Evolutionary conservation across 306 rosid genomes (phyloP).

Genomic region (Lupinus albus): DNA sequence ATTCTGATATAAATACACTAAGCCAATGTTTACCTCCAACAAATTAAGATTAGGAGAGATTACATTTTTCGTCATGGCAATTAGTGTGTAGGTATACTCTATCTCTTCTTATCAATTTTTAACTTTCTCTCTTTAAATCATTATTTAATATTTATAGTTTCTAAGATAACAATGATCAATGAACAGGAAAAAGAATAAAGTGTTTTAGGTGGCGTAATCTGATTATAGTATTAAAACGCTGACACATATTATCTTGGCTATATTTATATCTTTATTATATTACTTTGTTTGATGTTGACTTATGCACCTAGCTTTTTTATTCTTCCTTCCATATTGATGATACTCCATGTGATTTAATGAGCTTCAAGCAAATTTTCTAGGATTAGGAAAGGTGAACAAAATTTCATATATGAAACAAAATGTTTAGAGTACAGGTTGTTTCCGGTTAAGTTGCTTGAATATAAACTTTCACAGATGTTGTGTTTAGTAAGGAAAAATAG

Average conservation of each 20-base stretch:
- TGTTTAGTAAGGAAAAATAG: too few species aligned
- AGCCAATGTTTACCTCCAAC: conserved; percentile 18
- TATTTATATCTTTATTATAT: background rate
- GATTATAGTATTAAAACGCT: conserved; percentile 16
- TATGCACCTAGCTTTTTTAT: background rate
- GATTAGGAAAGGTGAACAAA: background rate
- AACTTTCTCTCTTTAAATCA: background rate
- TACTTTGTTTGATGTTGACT: background rate
- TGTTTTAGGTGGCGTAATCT: background rate
- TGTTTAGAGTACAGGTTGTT: background rate
- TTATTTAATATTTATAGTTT: background rate
- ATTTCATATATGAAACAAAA: background rate
- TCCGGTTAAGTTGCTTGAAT: background rate
- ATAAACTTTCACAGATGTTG: conserved; percentile 2
- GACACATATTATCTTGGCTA: conserved; percentile 7
- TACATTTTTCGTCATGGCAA: background rate
- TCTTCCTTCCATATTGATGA: background rate
- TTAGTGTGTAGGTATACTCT: conserved; percentile 19
- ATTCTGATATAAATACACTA: conserved; percentile 3
- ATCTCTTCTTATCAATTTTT: background rate
- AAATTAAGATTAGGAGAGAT: too few species aligned
- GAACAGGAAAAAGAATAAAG: background rate
- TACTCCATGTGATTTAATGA: background rate
- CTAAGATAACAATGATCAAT: conserved; percentile 27
- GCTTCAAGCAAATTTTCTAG: background rate